Base-by-base conservation (phyloP, 495 filamentous ascomycete genomes). In the Cercophora samala region DNA sequence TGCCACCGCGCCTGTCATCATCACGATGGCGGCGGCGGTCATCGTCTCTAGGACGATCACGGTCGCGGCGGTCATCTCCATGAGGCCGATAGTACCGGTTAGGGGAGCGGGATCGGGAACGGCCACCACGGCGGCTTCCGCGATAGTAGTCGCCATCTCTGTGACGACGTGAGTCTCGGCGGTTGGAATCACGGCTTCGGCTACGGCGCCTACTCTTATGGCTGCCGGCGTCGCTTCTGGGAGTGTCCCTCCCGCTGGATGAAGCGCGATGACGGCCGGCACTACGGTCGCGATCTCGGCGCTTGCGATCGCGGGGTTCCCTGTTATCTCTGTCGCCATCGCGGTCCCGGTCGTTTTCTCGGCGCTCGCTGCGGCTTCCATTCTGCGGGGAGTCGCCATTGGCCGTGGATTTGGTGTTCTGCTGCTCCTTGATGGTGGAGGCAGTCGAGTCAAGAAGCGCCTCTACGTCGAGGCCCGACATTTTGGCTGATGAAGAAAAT, bases 401-500 rank as follows among this genome's bases (percentile, higher is more conserved):
- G 65, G 70, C 69, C 25, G 64, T 58, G 63, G 64, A 61, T 68
- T 75, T 77, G 64, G 46, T 63, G 58, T 64, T 69, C 70, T 76
- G 76, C 54, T 86, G 80, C 69, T 87, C 26, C 26, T 42, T 62
- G 22, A 60, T 87, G 62, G 73, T 70, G 58, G 83, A 81, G 80
- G 93, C 93, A 70, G 93, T 93, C 42, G 91, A 92, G 81, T 97
- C 93, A 73, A 97, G 86, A 67, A 97, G 88, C 72, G 93, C 93
- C 85, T 97, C 93, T 72, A 97, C 92, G 77, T 96, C 92, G 75
- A 96, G 84, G 79, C 89, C 90, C 76, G 93, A 94, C 93, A 97
- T 97, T 70, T 65, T 74, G 58, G 5, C 24, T 18, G 21, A 17
- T 9, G 53, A 56, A 3, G 53, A 18, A 56, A 56, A 56, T 56